Evolutionary conservation across 176 grass and related monocot species (phyloP), one percentile per base, ranked within the genome.

Genomic region (Saccharum spontaneum): DNA sequence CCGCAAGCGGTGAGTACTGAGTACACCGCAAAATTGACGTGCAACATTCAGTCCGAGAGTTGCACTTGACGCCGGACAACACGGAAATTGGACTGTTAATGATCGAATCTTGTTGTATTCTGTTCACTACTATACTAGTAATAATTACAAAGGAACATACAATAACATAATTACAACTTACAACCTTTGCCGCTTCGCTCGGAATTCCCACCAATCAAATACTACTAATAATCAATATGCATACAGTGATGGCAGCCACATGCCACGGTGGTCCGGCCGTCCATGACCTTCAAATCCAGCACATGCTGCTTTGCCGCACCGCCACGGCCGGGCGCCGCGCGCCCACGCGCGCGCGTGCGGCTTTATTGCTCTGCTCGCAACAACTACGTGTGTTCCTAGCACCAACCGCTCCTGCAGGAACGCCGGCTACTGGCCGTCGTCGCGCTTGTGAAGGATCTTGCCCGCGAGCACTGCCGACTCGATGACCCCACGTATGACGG

Each of bases 401-500:
- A 41, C 65, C 65, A 71, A 57, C 73, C 28, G 8, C 13, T 50
- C 48, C 48, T 50, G 14, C 4, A 14, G 18, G 1, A 4, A 4
- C 15, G 78, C 38, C 22, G 6, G 82, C 88, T 91, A 86, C 60
- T 86, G 85, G 4, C 75, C 78, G 46, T 77, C 36, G 77, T 94
- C 90, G 33, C 69, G 93, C 83, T 90, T 95, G 89, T 94, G 93
- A 3, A 98, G 83, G 63, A 91, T 85, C 84, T 89, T 94, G 63
- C 91, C 91, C 24, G 96, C 96, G 39, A 98, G 63, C 80, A 98
- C 80, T 40, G 96, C 96, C 69, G 93, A 85, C 78, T 98, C 91
- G 63, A 98, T 94, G 64, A 98, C 86, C 2, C 78, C 76, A 14
- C 70, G 82, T 60, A 98, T 79, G 69, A 93, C 93, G 31, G 84